Evolutionary conservation across 306 rosid species (phyloP), one percentile per base, ranked within the genome.

Genomic region (Leucaena leucocephala): DNA sequence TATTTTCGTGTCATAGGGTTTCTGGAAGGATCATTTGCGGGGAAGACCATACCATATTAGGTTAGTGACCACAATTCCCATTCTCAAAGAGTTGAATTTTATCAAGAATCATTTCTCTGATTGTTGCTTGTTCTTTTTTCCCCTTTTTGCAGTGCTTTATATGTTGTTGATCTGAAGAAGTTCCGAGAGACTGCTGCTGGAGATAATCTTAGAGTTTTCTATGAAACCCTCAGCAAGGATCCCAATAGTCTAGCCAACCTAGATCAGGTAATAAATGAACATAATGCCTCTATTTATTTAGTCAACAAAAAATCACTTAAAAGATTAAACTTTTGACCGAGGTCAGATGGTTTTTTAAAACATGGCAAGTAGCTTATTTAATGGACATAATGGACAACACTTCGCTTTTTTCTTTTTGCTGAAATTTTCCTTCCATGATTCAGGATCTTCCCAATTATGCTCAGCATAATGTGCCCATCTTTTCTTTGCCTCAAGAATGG

Each of bases 381-480:
- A n/a, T n/a, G n/a, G n/a, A n/a, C n/a, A n/a, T n/a, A 42, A 50
- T 21, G 70, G 63, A 45, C 48, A 17, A 40, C 8, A 52, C 21
- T 16, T 52, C 8, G 33, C 2, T 7, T n/a, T 55, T 69, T 54
- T 42, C 52, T 75, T 69, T 63, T 52, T 5, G 10, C 79, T 78
- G 63, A 85, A 68, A 63, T 58, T 55, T 69, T 22, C 27, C 19
- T 54, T 68, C 71, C 19, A 68, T 78, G 65, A 57, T 87, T 82
- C 92, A 96, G 99, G 99, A 96, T 90, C 99, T 96, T 76, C 99
- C 99, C n/a, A 96, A 96, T 85, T 96, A 96, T 84, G 99, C 99
- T 75, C 99, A 96, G 86, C 99, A 96, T 70, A 85, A 76, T 0
- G 99, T 93, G 58, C 99, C 97, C 77, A 96, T 93, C 63, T 96